Evolutionary conservation across 2,329 filamentous ascomycete genomes (phyloP), one percentile per base, ranked within the genome.

Genomic region (Sporothrix brasiliensis): DNA sequence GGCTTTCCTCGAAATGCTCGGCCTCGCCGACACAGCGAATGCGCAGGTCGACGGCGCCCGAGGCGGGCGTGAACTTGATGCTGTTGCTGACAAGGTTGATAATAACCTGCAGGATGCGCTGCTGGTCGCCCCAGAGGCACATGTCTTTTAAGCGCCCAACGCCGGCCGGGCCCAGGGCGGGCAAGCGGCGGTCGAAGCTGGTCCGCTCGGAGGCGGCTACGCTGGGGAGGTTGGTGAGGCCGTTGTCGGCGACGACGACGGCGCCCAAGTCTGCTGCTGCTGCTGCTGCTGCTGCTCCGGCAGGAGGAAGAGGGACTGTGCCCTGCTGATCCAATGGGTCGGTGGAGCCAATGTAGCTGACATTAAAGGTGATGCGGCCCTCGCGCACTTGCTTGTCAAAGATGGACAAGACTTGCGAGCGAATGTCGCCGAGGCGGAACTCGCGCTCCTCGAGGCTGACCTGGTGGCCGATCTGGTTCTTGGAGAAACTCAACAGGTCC

Each of bases 31-130:
- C 75, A 75, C 92, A 96, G 73, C 87, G 88, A 70, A 97, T 93
- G 9, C 88, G 87, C 10, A 97, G 86, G 34, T 88, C 85, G 3
- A 97, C 92, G 41, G 84, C 89, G 9, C 93, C 93, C 1, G 89
- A 89, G 7, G 87, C 79, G 0, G 92, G 91, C 0, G 94, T 97
- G 76, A 97, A 97, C 78, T 97, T 97, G 56, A 97, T 82, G 78
- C 91, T 92, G 81, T 97, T 97, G 79, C 91, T 94, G 61, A 97
- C 92, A 44, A 97, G 83, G 77, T 97, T 97, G 82, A 96, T 97
- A 61, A 97, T 87, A n/a, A 97, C 91, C 78, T 97, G 94, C 34
- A 97, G 81, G 52, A 97, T 95, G 58, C 94, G 86, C 76, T 97
- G 93, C 74, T 95, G 91, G 75, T 97, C 94, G n/a, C 94, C 94